phyloP scores from a whole-genome alignment of 2,329 filamentous ascomycete species.

The Aureobasidium melanogenum region DNA sequence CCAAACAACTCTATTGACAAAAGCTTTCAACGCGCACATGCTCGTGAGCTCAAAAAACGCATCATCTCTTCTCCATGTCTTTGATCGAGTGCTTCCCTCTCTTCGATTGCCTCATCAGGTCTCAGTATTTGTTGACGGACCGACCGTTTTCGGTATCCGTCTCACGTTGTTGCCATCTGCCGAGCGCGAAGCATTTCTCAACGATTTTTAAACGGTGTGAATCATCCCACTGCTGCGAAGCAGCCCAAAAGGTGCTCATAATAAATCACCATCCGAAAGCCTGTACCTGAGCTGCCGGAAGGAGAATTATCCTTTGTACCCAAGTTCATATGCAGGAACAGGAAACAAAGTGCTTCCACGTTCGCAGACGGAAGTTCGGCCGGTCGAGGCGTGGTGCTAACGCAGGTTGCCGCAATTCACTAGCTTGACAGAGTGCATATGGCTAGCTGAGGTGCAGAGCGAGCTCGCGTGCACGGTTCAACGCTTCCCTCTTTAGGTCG shows the following conservation, averaged over 20 bases:
- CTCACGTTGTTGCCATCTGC: not conserved
- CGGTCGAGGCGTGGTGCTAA: not conserved
- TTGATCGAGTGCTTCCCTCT: not conserved
- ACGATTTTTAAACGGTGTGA: not conserved
- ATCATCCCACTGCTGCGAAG: not conserved
- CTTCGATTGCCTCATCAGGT: not conserved
- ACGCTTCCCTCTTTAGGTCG: conserved; percentile 2
- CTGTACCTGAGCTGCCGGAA: not conserved
- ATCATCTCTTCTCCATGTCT: not conserved
- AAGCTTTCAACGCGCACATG: not conserved
- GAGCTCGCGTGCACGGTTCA: not conserved
- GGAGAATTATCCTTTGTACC: not conserved
- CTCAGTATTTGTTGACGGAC: not conserved
- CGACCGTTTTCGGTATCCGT: conserved; percentile 1
- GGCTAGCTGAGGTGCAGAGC: conserved; percentile 3
- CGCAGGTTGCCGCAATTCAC: not conserved
- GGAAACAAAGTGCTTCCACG: not conserved
- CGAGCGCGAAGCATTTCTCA: not conserved
- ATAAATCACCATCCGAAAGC: not conserved
- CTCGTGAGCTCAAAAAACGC: not conserved
- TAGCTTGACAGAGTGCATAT: not conserved
- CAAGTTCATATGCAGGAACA: conserved; percentile 2
- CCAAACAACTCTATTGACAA: not conserved
- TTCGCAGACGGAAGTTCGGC: not conserved
- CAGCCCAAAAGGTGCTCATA: not conserved